Conservation (phyloP, 129 eudicot species). For the Logfia minima region DNA sequence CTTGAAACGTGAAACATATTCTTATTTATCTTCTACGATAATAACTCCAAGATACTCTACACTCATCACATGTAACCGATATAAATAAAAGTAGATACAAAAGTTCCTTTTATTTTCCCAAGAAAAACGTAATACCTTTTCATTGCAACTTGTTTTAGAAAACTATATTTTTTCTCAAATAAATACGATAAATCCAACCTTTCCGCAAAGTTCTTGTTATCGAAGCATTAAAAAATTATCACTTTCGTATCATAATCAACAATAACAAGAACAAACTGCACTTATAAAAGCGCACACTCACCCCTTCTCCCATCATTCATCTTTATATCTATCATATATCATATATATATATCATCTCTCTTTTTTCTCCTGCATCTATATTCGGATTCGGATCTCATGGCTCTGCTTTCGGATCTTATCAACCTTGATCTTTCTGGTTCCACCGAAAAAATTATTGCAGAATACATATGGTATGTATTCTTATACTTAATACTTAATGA, state of each 20-base stretch:
- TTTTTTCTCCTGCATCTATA: neutral
- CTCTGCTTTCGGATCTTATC: slow-evolving; percentile 63
- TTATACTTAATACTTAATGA: neutral
- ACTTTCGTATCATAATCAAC: slow-evolving; percentile 22
- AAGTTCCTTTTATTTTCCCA: neutral
- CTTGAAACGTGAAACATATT: neutral
- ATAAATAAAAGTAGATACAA: too few species aligned
- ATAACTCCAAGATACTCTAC: neutral
- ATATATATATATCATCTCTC: slow-evolving; percentile 9
- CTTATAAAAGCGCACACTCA: slow-evolving; percentile 29
- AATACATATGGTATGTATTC: slow-evolving; percentile 59
- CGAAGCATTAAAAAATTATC: slow-evolving; percentile 1
- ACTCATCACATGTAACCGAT: neutral
- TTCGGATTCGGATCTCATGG: slow-evolving; percentile 36
- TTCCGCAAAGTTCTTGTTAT: slow-evolving; percentile 10
- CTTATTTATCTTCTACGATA: neutral
- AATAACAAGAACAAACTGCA: slow-evolving; percentile 12
- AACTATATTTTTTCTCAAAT: too few species aligned
- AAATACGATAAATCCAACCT: slow-evolving; percentile 6
- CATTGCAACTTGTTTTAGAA: neutral
- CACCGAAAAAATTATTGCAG: slow-evolving; percentile 69
- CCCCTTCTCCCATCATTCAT: neutral
- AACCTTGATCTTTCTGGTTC: slow-evolving; percentile 60
- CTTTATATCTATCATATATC: neutral
- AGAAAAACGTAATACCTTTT: neutral